These are phyloP conservation scores for Paraconiothyrium brasiliense DNA, from an alignment of 2,329 filamentous ascomycete species.

Conservation along the genomic window DNA sequence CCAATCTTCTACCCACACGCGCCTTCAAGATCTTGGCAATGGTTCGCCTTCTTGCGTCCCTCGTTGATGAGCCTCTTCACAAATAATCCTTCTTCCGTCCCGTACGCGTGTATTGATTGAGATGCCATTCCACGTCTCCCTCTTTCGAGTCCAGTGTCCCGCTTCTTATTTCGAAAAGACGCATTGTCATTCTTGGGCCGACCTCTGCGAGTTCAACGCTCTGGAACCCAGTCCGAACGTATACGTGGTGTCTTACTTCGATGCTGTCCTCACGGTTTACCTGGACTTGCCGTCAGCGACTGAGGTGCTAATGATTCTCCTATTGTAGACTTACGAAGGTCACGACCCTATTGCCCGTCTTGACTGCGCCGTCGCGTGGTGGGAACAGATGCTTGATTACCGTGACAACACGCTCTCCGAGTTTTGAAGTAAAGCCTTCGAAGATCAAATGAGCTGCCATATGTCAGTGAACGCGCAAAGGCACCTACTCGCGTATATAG, in stretches of 20 bases:
- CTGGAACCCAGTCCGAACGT: constrained; percentile 90
- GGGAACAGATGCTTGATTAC: constrained; percentile 95
- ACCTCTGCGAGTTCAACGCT: constrained; percentile 66
- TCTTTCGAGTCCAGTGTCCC: constrained; percentile 94
- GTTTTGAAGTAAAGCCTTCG: constrained; percentile 84
- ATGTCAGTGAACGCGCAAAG: too few relatives aligned
- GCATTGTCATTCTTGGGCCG: constrained; percentile 94
- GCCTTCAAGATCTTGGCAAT: too few relatives aligned
- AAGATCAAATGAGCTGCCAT: constrained; percentile 80
- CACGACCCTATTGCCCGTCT: constrained; percentile 87
- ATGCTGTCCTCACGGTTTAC: constrained; percentile 83
- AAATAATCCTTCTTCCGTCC: constrained; percentile 96
- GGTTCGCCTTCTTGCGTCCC: too few relatives aligned
- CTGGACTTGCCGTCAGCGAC: too few relatives aligned
- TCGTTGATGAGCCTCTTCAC: constrained; percentile 55
- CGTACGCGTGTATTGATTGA: constrained; percentile 94
- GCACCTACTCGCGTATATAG: too few relatives aligned
- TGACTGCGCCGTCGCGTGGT: constrained; percentile 79
- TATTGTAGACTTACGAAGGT: constrained; percentile 64
- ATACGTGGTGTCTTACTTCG: constrained; percentile 92
- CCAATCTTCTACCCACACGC: too few relatives aligned
- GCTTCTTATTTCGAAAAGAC: constrained; percentile 89
- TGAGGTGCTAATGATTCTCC: too few relatives aligned
- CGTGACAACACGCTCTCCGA: constrained; percentile 85
- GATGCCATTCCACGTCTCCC: constrained; percentile 94